Percentiles rank a stretch among this genome's conserved stretches.
Evolutionary conservation across 805 yeast species (phyloP).

Genomic region (Saturnispora saitoi): DNA sequence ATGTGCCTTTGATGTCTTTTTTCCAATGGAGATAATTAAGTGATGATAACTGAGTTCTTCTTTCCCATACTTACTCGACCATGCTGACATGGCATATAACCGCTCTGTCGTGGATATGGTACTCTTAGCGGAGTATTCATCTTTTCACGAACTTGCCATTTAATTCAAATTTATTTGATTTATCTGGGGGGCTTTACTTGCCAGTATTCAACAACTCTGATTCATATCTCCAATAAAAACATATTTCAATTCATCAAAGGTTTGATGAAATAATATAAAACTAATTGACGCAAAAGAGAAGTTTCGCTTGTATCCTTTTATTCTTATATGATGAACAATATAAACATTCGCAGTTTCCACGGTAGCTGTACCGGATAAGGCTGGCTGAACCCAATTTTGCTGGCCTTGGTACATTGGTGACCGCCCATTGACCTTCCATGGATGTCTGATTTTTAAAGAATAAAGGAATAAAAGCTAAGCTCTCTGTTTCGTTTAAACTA

Average conservation of each 20-base stretch:
- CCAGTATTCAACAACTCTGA: constrained; percentile 72
- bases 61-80: constrained; percentile 91
- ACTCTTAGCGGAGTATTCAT: constrained; percentile 24
- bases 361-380: constrained; percentile 66
- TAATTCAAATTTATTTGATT: constrained; percentile 20
- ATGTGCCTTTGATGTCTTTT: neutral
- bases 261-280: neutral
- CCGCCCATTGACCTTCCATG: constrained; percentile 86
- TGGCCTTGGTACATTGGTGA: constrained; percentile 66
- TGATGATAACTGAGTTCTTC: constrained; percentile 52
- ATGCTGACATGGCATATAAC: constrained; percentile 79
- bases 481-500: too few species aligned
- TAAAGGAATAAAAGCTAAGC: neutral
- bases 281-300: neutral
- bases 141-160: constrained; percentile 27
- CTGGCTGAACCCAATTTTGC: constrained; percentile 51
- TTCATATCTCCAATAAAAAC: constrained; percentile 11
- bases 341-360: constrained; percentile 94
- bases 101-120: constrained; percentile 29
- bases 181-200: constrained; percentile 60
- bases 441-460: constrained; percentile 61
- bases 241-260: neutral
- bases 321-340: constrained; percentile 63
- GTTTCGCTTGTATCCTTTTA: neutral
- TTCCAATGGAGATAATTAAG: neutral